These are phyloP conservation scores for Podila epigama DNA, from an alignment of 192 early-diverging fungal genomes.

Conservation along the genomic window DNA sequence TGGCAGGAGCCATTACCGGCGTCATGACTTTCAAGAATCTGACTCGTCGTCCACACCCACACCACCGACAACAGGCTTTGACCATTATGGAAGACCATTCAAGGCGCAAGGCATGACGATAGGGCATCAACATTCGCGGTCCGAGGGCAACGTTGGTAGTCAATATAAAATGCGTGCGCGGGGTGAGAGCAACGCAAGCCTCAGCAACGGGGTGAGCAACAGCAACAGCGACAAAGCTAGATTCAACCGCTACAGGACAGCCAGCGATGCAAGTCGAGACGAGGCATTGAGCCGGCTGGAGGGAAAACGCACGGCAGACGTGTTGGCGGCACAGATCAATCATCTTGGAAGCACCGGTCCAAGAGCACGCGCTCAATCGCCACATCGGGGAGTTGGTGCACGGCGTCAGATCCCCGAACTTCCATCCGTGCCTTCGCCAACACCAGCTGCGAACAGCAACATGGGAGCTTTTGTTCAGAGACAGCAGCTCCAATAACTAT, in stretches of 20 bases:
- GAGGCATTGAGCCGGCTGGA: conserved; percentile 39
- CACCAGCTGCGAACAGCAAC: conserved; percentile 1
- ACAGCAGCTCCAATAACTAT: conserved; percentile 10
- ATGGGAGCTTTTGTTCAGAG: conserved; percentile 23
- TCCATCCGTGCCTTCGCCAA: neutral
- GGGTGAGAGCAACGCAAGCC: neutral
- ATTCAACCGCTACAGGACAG: conserved; percentile 29
- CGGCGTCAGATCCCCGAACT: neutral
- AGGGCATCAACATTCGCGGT: conserved; percentile 3
- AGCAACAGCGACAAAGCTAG: neutral
- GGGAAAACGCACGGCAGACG: conserved; percentile 33
- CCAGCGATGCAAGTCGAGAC: conserved; percentile 41
- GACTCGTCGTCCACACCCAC: conserved; percentile 8
- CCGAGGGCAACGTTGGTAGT: conserved; percentile 1
- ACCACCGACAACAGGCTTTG: neutral
- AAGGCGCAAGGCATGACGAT: conserved; percentile 1
- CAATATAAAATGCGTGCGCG: neutral
- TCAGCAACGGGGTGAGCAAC: conserved; percentile 21
- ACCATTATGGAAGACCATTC: conserved; percentile 17
- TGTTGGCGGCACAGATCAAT: conserved; percentile 26
- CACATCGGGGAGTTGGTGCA: conserved; percentile 14
- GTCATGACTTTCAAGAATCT: neutral
- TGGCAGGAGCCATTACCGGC: neutral
- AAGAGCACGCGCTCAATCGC: conserved; percentile 9
- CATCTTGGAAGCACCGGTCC: conserved; percentile 37